Evolutionary conservation across 2,329 filamentous ascomycete species (phyloP), one percentile per base, ranked within the genome.

Genomic region (Neurospora crassa): DNA sequence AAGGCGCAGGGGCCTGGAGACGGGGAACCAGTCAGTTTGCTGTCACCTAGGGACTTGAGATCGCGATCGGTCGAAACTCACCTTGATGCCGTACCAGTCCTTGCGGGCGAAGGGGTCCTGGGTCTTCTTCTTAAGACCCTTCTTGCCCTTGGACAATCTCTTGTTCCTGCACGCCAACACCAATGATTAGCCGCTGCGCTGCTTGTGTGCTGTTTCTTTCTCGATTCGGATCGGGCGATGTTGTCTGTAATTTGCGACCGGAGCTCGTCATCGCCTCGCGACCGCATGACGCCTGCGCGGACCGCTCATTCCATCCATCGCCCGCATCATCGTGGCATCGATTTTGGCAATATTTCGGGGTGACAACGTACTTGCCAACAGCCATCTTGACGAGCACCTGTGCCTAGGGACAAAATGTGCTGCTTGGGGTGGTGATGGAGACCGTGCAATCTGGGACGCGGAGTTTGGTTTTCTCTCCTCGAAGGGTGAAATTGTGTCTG

Each of bases 91-190:
- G 88, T 94, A 99, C 93, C 96, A 98, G 85, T 98, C 96, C 90
- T 99, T 99, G 84, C 95, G 92, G 81, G 94, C 90, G 89, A 98
- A 98, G 81, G 96, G 95, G 85, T 99, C 96, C 80, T 91, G 87
- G 81, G 94, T 95, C 88, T 95, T 95, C 95, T 99, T 98, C 93
- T 98, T 98, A 84, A 98, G 89, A 85, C 96, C 95, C 91, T 99
- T 99, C 93, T 98, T 99, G 88, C 96, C 96, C 91, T 99, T 99
- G 78, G 96, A 98, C 88, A 99, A 91, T 90, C 96, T 94, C 94
- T 99, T 99, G 91, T 99, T 99, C 93, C 91, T 94, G 79, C 68
- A 63, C 47, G 41, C 71, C 68, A 71, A 70, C 70, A 73, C 76
- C 67, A 75, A 71, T 74, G 47, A 78, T 77, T 67, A 76, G 73